Evolutionary conservation across 83 land plant species (phyloP), one percentile per base, ranked within the genome.

Genomic region (Thuja plicata): DNA sequence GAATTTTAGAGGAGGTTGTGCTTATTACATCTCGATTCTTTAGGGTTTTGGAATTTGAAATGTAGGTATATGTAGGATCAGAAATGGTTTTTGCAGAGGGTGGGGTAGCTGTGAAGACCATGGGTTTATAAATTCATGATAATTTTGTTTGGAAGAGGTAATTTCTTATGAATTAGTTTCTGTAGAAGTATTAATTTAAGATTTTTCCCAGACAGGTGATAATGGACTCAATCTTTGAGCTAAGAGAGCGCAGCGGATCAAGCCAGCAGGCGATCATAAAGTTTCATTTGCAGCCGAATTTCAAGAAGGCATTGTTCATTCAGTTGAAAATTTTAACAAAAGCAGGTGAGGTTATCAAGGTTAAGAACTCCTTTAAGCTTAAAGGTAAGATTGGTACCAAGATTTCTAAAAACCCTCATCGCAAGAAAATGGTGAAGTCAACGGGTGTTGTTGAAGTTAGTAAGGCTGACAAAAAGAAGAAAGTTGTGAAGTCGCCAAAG

Each of bases 361-460:
- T 97, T 37, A 97, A 97, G 94, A 92, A 89, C 88, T 97, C 97
- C 32, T 97, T 86, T 91, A 97, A 97, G 95, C 91, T 96, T 46
- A 21, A 21, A 3, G 70, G 8, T 1, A 62, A 62, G n/a, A 6
- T 8, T 0, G 90, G 84, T 86, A 90, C 96, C 5, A 94, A 93
- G n/a, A 89, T 87, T 17, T 92, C 87, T 62, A 93, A 88, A 91
- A 95, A 94, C 84, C 88, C 21, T 21, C 88, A 0, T 37, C 86
- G 38, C 11, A 38, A 38, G 0, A 79, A 32, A 41, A 41, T 24
- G 0, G 2, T 41, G 27, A 40, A 40, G 10, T 8, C 9, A 8
- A n/a, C 10, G n/a, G 43, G 17, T 3, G 11, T 41, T 0, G 83
- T n/a, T 5, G 19, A 19, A 21, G 38, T 41, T 24, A 5, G 43